Evolutionary conservation across 2,329 filamentous ascomycete species (phyloP), one percentile per base, ranked within the genome.

Genomic region (Nemania serpens): DNA sequence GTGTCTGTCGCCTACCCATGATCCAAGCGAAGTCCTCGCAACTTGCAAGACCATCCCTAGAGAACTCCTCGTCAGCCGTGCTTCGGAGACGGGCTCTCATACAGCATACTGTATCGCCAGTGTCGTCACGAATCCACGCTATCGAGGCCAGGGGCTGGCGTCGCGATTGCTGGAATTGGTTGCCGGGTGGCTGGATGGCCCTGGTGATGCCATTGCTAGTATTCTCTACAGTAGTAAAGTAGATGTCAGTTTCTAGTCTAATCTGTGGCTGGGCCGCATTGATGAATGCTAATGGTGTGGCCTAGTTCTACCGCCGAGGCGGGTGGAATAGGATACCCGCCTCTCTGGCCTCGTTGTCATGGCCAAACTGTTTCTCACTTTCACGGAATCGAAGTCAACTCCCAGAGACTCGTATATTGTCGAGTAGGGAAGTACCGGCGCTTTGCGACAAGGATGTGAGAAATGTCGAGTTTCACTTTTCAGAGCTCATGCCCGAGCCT

Each of bases 361-460:
- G 17, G 42, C n/a, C 42, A 5, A 5, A 6, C 34, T 9, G 13
- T 42, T 48, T 43, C 42, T 34, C n/a, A 1, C 33, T 17, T 9
- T 33, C 10, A 6, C 12, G 2, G 2, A 13, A 36, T 36, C 33
- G 42, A 13, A 20, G 15, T 18, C 13, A 17, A 9, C 42, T 48
- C 15, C 34, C 17, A 34, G 34, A 13, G 13, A 25, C 48, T 2
- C 41, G 41, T 34, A 7, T 13, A 39, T 13, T 46, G 29, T 20
- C 13, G 12, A 33, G 15, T 7, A 5, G 5, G 13, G 46, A 57
- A 18, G 20, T 57, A 37, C 46, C 46, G 6, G 15, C 46, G n/a
- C 33, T 57, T n/a, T 52, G 53, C 20, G 9, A 1, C 11, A 46
- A n/a, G 25, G 53, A 61, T 17, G 12, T 57, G 20, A 39, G 18